These are phyloP conservation scores for Chalara sp. DNA, from an alignment of 2,329 filamentous ascomycete genomes.

Conservation along the genomic window DNA sequence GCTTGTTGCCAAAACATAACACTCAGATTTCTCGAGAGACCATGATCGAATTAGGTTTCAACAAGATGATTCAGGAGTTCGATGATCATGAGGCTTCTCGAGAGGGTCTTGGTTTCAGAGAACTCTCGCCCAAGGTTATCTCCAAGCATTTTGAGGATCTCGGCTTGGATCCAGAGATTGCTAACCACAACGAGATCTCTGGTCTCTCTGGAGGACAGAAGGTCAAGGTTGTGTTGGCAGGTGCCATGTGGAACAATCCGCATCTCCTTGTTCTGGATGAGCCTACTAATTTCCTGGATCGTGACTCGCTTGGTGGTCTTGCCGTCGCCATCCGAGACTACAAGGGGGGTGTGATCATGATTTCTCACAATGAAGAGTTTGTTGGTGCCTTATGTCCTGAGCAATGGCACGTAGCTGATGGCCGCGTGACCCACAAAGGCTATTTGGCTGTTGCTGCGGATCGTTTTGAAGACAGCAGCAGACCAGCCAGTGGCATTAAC, in stretches of 20 bases:
- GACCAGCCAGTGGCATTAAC: constrained; percentile 54
- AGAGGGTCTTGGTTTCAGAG: constrained; percentile 93
- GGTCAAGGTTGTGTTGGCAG: constrained; percentile 96
- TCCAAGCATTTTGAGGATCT: constrained; percentile 97
- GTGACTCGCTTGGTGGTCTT: constrained; percentile 91
- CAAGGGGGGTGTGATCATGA: constrained; percentile 98
- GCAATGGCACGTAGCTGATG: constrained; percentile 91
- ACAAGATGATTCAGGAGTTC: constrained; percentile 94
- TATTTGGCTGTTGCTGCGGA: constrained; percentile 66
- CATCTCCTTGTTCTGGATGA: constrained; percentile 96
- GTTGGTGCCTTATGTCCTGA: constrained; percentile 92
- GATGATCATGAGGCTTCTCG: constrained; percentile 98
- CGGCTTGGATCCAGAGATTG: constrained; percentile 93
- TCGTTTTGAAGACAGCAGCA: constrained; percentile 77
- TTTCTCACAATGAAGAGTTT: constrained; percentile 99
- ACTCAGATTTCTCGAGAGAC: constrained; percentile 90
- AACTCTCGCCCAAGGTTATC: constrained; percentile 88
- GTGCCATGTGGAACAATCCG: constrained; percentile 98
- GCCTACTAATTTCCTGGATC: constrained; percentile 98
- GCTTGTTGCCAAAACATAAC: constrained; percentile 88
- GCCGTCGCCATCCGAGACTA: constrained; percentile 98
- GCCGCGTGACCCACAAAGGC: constrained; percentile 79
- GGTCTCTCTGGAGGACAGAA: constrained; percentile 96
- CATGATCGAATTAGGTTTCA: constrained; percentile 75
- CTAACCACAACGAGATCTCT: constrained; percentile 97